phyloP scores from a whole-genome alignment of 2,329 filamentous ascomycete species.

The Alternaria brassicae region DNA sequence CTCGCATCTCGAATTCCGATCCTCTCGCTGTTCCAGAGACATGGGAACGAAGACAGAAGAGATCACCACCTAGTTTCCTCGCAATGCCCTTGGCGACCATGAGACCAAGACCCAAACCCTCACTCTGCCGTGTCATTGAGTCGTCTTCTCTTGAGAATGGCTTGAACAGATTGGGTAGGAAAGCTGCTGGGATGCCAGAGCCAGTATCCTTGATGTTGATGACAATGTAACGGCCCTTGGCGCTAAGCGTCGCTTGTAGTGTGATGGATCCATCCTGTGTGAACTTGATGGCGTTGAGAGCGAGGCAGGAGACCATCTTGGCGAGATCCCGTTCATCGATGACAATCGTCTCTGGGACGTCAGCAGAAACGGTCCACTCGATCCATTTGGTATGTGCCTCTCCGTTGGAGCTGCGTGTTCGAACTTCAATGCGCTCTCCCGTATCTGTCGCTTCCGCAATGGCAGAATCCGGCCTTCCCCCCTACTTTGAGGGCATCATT shows the following conservation, averaged over 20 bases:
- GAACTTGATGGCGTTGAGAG: slow-evolving; percentile 74
- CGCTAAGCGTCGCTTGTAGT: slow-evolving; percentile 61
- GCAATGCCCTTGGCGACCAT: slow-evolving; percentile 76
- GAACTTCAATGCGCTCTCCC: slow-evolving; percentile 60
- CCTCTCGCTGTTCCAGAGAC: slow-evolving; percentile 67
- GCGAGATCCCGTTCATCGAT: slow-evolving; percentile 69
- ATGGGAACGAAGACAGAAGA: slow-evolving; percentile 68
- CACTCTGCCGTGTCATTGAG: slow-evolving; percentile 70
- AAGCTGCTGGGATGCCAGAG: slow-evolving; percentile 71
- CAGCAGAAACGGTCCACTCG: slow-evolving; percentile 59
- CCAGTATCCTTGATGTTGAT: slow-evolving; percentile 72
- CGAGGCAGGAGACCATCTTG: slow-evolving; percentile 69
- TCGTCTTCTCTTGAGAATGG: slow-evolving; percentile 73
- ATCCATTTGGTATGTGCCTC: slow-evolving; percentile 56
- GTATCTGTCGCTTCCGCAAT: slow-evolving; percentile 55
- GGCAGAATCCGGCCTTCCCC: slow-evolving; percentile 60
- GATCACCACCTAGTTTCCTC: slow-evolving; percentile 71
- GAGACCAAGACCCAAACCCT: slow-evolving; percentile 72
- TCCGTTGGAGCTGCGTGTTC: slow-evolving; percentile 53
- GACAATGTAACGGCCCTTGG: slow-evolving; percentile 61
- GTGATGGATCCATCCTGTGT: slow-evolving; percentile 69
- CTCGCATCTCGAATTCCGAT: slow-evolving; percentile 72
- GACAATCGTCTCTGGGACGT: slow-evolving; percentile 62
- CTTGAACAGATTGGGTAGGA: slow-evolving; percentile 71
- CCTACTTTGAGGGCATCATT: slow-evolving; percentile 61